Evolutionary conservation across 116 monocot species (phyloP).

Genomic region (Zostera marina): DNA sequence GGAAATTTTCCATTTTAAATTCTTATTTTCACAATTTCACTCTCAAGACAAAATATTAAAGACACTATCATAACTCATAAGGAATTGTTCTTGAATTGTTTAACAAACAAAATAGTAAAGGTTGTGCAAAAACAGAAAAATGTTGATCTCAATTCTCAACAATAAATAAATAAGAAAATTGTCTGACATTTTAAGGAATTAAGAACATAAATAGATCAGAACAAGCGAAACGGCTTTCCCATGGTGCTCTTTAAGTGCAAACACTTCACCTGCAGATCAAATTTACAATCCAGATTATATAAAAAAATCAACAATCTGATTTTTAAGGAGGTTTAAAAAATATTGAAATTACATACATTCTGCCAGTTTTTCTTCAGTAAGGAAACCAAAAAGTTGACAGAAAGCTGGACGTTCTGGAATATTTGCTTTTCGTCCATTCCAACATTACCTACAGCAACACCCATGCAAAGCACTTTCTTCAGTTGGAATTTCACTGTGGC

Average conservation of each 20-base stretch:
- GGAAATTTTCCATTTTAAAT: no score
- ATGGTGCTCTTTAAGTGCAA: slow-evolving; percentile 26
- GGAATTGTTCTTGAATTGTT: no score
- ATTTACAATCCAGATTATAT: neutral
- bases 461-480: slow-evolving; percentile 79
- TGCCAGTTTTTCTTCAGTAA: slow-evolving; percentile 78
- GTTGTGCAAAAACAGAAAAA: no score
- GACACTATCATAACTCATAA: no score
- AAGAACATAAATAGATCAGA: slow-evolving; percentile 3
- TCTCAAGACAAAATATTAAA: no score
- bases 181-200: neutral
- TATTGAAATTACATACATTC: slow-evolving; percentile 19
- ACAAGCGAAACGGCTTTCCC: slow-evolving; percentile 17
- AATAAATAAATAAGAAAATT: neutral
- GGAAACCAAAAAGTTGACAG: slow-evolving; percentile 66
- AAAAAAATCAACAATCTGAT: neutral
- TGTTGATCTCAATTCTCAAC: no score
- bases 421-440: slow-evolving; percentile 73
- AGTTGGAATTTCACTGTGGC: slow-evolving; percentile 67
- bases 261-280: slow-evolving; percentile 19
- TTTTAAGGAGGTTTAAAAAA: no score
- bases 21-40: no score
- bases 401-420: slow-evolving; percentile 55
- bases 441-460: slow-evolving; percentile 61
- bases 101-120: no score